phyloP scores from a whole-genome alignment of 441 rosid species.

The Adansonia madagascariensis region DNA sequence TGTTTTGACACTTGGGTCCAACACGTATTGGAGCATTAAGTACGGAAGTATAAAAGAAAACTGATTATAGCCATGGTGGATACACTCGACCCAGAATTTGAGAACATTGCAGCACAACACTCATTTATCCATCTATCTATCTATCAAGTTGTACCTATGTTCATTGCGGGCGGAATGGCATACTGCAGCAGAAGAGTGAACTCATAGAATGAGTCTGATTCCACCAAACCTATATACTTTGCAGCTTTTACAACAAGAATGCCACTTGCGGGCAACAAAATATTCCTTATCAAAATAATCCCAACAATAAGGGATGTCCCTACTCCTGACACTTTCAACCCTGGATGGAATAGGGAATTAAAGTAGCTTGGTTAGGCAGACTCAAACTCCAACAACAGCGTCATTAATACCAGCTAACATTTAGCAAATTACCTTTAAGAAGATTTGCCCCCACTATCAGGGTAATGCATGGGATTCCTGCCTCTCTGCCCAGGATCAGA shows the following conservation, averaged over 20 bases:
- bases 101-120: neutral
- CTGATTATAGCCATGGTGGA: too few species aligned
- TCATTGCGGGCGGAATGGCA: slow-evolving; percentile 54
- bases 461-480: slow-evolving; percentile 69
- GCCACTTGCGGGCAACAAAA: slow-evolving; percentile 1
- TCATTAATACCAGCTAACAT: neutral
- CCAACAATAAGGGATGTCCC: slow-evolving; percentile 5
- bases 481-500: slow-evolving; percentile 52
- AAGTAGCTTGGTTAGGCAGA: neutral
- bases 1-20: too few species aligned
- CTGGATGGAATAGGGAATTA: neutral
- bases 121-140: neutral
- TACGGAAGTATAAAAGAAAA: too few species aligned
- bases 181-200: slow-evolving; percentile 50
- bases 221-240: slow-evolving; percentile 33
- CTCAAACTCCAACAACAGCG: neutral
- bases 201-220: slow-evolving; percentile 38
- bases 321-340: slow-evolving; percentile 10
- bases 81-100: too few species aligned
- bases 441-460: slow-evolving; percentile 80
- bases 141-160: slow-evolving; percentile 32
- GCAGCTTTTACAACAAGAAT: slow-evolving; percentile 40
- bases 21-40: too few species aligned
- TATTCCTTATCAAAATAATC: slow-evolving; percentile 19
- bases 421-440: slow-evolving; percentile 52